phyloP scores from a whole-genome alignment of 257 asterid genomes.

The Solanum chmielewskii region DNA sequence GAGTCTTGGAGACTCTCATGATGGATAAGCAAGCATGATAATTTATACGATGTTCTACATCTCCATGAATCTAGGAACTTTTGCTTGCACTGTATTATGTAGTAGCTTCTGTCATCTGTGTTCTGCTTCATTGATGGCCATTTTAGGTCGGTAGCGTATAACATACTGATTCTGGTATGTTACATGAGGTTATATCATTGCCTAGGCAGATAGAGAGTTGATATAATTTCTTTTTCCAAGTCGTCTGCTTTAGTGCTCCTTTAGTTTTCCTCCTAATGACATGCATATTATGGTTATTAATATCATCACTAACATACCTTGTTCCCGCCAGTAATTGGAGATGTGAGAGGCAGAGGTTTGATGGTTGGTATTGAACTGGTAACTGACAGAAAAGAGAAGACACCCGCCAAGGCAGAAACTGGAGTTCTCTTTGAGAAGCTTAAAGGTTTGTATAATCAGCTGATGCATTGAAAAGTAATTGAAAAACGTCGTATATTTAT shows the following conservation, averaged over 20 bases:
- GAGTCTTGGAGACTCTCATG: background rate
- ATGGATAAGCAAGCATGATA: background rate
- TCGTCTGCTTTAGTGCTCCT: background rate
- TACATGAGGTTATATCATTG: background rate
- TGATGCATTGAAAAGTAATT: background rate
- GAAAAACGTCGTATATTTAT: background rate
- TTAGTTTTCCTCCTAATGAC: background rate
- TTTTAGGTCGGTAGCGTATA: background rate
- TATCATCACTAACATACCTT: background rate
- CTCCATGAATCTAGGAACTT: background rate
- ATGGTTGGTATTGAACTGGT: slow-evolving; percentile 93
- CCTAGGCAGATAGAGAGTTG: background rate
- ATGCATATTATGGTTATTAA: background rate
- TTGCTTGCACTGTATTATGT: background rate
- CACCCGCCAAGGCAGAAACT: slow-evolving; percentile 94
- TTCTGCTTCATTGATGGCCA: background rate
- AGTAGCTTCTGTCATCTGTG: background rate
- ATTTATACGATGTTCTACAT: background rate
- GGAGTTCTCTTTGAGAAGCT: slow-evolving; percentile 73
- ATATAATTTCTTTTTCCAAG: background rate
- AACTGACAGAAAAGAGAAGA: slow-evolving; percentile 56
- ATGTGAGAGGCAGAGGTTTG: slow-evolving; percentile 88
- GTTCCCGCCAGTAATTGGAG: slow-evolving; percentile 62
- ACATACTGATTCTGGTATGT: background rate
- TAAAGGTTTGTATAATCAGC: slow-evolving; percentile 52